Base-by-base conservation (phyloP, 192 early-diverging fungal genomes). In the Backusella circina region DNA sequence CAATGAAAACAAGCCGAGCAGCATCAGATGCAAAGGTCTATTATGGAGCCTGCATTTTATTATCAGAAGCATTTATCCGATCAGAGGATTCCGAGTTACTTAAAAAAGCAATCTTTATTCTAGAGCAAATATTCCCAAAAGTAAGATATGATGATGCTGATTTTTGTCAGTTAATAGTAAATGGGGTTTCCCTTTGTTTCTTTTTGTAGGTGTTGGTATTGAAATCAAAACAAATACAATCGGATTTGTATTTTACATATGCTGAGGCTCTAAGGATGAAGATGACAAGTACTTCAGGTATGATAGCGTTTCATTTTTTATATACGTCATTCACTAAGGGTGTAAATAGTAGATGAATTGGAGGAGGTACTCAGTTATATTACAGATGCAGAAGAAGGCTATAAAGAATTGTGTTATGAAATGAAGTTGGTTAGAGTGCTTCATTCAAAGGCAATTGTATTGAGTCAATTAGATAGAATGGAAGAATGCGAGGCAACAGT, bases 241-340 rank as follows among this genome's bases (percentile, higher is more conserved):
- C 67, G 18, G 67, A 68, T 23, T 21, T 68, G 21, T 68, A 38
- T 38, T 68, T 68, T 26, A 68, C 67, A 38, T 68, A 68, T 38
- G 67, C 67, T 4, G 67, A 68, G 36, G 67, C 67, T 4, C 33
- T 68, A n/a, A 61, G n/a, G 26, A 26, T 57, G 54, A 57, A 57
- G 13, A 57, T 13, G 23, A 28, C 54, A 57, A 33, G 28, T 12
- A 68, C 1, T 23, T 28, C 35, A 23, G 66, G 66, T 67, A 67
- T 36, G 6, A 9, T 16, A 8, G 5, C 28, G 4, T 8, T n/a
- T 33, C 35, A 15, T 66, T 9, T 28, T 33, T 16, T 66, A 18
- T 66, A 6, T 33, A 32, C 26, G 1, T 28, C 28, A 65, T 65
- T 65, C 15, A 16, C 32, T 31, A 32, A 65, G 64, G n/a, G 5